Evolutionary conservation across 495 filamentous ascomycete species (phyloP), one percentile per base, ranked within the genome.

Genomic region (Rhypophila decipiens): DNA sequence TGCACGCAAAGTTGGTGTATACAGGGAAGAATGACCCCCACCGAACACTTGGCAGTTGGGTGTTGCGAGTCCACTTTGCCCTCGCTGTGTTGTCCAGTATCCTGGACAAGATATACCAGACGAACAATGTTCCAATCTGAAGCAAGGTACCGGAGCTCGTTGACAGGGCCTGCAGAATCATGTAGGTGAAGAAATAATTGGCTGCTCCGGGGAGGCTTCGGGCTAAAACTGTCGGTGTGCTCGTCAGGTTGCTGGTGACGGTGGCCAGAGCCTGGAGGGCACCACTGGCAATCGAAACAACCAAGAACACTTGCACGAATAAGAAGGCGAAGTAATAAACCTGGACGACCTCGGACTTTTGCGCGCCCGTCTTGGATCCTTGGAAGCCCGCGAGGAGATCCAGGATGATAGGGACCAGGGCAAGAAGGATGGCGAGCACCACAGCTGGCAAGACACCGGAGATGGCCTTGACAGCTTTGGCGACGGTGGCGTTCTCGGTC

Each of bases 111-210:
- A 96, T 64, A 56, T 90, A 96, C 79, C 88, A 94, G 50, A 85
- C 73, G 39, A 89, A 63, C 13, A 95, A 69, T 23, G 78, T 79
- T 22, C 77, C 77, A 40, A 95, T 80, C 57, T 98, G 94, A n/a
- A 95, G 73, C 11, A 98, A 72, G 11, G 88, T 88, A 57, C 88
- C 90, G 21, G 91, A 90, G 66, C 88, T 94, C 55, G 86, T 85
- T 48, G 86, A 86, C 56, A 98, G 75, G 13, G 90, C 88, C 60
- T 96, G 94, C 17, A 98, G 80, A 61, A 97, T 82, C 82, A 98
- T 89, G 72, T 98, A 98, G 4, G 87, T 89, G 72, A 96, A 97
- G 72, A 97, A 98, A 67, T 96, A 97, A 60, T 96, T 95, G 51
- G 87, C 84, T 2, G 90, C 87, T 65, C 83, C 85, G 33, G 93